Percentiles rank a stretch among this genome's conserved stretches.
These are phyloP conservation scores for Cunninghamia lanceolata DNA, from an alignment of 75 land plant species.

Conservation along the genomic window DNA sequence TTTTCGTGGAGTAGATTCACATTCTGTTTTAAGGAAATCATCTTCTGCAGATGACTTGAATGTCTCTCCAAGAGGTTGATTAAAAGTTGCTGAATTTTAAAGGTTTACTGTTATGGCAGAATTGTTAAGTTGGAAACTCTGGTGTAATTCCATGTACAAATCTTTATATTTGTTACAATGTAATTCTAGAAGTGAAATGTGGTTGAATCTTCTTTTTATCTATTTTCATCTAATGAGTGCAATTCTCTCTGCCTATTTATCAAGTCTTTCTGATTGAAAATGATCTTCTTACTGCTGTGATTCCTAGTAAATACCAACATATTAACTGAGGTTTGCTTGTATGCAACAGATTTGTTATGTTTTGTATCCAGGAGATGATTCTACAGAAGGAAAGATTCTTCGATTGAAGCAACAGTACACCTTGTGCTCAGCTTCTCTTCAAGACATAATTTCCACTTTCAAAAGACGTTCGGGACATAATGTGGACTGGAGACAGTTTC, in stretches of 20 bases:
- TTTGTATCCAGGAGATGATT: constrained; percentile 95
- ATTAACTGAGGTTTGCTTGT: background rate
- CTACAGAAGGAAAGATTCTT: constrained; percentile 80
- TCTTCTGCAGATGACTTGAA: background rate
- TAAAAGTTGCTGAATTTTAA: background rate
- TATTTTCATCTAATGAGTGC: background rate
- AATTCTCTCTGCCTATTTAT: background rate
- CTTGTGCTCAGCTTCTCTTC: constrained; percentile 95
- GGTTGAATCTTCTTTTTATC: background rate
- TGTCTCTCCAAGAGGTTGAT: background rate
- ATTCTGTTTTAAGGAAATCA: background rate
- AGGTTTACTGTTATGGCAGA: background rate
- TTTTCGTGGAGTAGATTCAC: background rate
- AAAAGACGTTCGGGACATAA: constrained; percentile 66
- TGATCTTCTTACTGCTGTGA: background rate
- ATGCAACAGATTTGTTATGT: constrained; percentile 79
- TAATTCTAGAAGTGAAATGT: background rate
- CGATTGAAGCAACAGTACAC: constrained; percentile 98
- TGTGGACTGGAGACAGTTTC: constrained; percentile 79
- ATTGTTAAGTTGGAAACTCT: background rate
- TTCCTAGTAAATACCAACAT: background rate
- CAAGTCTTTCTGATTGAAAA: background rate
- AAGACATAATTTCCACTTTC: constrained; percentile 91
- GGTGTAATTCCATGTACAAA: background rate
- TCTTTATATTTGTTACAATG: background rate